phyloP scores from a whole-genome alignment of 768 basidiomycete species.

The Termitomyces sp. region DNA sequence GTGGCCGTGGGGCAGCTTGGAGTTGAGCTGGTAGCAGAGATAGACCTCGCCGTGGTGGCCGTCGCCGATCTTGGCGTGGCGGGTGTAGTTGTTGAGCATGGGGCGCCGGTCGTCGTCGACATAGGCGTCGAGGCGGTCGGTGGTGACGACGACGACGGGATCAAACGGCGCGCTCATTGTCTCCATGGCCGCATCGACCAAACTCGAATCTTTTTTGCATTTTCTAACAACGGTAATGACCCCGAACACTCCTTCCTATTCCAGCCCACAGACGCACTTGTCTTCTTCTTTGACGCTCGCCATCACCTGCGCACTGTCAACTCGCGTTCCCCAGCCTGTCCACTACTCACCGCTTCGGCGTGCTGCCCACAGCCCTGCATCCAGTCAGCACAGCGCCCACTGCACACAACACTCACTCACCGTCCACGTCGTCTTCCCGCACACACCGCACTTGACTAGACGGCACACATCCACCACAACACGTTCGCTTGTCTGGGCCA shows the following conservation, averaged over 20 bases:
- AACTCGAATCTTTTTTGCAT: slow-evolving; percentile 14
- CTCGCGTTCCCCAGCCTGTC: not conserved
- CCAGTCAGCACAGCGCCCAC: not conserved
- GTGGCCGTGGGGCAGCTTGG: slow-evolving; percentile 38
- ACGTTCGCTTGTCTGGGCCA: slow-evolving; percentile 7
- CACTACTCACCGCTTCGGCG: slow-evolving; percentile 50
- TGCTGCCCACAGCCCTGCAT: slow-evolving; percentile 68
- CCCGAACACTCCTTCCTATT: slow-evolving; percentile 20
- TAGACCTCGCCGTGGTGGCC: slow-evolving; percentile 92
- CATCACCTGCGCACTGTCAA: slow-evolving; percentile 35
- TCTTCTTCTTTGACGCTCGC: slow-evolving; percentile 40
- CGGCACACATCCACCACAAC: slow-evolving; percentile 50
- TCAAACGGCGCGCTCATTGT: slow-evolving; percentile 24
- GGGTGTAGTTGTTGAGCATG: slow-evolving; percentile 84
- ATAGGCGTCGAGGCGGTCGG: slow-evolving; percentile 36
- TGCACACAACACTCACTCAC: slow-evolving; percentile 31
- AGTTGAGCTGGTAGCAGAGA: slow-evolving; percentile 45
- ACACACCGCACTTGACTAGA: slow-evolving; percentile 51
- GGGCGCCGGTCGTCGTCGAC: slow-evolving; percentile 31
- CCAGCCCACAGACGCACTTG: slow-evolving; percentile 33
- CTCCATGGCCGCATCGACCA: not conserved
- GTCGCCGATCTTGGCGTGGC: slow-evolving; percentile 70
- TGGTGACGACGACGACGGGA: slow-evolving; percentile 46
- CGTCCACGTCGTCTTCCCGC: slow-evolving; percentile 69
- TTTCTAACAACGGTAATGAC: slow-evolving; percentile 7